These are phyloP conservation scores for Pichia paraexigua DNA, from an alignment of 805 yeast species.

Conservation along the genomic window DNA sequence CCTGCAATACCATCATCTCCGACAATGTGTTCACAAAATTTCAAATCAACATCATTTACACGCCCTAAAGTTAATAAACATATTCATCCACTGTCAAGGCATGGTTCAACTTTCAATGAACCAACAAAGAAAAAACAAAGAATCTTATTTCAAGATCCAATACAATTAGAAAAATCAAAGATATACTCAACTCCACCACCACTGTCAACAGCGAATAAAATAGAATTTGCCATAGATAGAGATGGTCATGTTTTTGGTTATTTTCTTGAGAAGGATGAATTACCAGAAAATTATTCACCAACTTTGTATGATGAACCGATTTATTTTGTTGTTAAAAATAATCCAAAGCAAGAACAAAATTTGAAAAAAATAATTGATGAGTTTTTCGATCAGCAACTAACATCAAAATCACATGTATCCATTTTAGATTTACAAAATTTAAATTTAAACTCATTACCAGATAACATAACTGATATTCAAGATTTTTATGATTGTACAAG, in stretches of 20 bases:
- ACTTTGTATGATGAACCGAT: slow-evolving; percentile 29
- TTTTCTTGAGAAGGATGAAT: slow-evolving; percentile 21
- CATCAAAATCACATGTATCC: slow-evolving; percentile 26
- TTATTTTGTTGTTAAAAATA: slow-evolving; percentile 23
- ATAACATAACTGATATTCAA: slow-evolving; percentile 49
- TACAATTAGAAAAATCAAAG: background rate
- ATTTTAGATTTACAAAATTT: slow-evolving; percentile 41
- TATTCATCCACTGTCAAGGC: slow-evolving; percentile 14
- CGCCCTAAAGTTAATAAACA: slow-evolving; percentile 9
- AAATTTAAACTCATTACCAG: slow-evolving; percentile 43
- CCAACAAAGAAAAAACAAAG: slow-evolving; percentile 23
- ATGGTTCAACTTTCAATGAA: slow-evolving; percentile 14
- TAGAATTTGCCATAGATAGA: slow-evolving; percentile 42
- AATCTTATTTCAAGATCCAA: slow-evolving; percentile 3
- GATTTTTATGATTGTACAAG: slow-evolving; percentile 36
- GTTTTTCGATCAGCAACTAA: slow-evolving; percentile 4
- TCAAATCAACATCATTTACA: background rate
- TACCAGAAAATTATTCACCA: slow-evolving; percentile 24
- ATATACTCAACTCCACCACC: background rate
- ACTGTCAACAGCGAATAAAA: slow-evolving; percentile 4
- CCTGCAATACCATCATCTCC: slow-evolving; percentile 23
- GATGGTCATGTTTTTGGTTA: slow-evolving; percentile 33
- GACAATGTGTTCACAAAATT: slow-evolving; percentile 6
- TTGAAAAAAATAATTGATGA: slow-evolving; percentile 34
- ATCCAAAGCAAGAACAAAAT: slow-evolving; percentile 16